Conservation (phyloP, 768 basidiomycete genomes). For the Amanita thiersii region DNA sequence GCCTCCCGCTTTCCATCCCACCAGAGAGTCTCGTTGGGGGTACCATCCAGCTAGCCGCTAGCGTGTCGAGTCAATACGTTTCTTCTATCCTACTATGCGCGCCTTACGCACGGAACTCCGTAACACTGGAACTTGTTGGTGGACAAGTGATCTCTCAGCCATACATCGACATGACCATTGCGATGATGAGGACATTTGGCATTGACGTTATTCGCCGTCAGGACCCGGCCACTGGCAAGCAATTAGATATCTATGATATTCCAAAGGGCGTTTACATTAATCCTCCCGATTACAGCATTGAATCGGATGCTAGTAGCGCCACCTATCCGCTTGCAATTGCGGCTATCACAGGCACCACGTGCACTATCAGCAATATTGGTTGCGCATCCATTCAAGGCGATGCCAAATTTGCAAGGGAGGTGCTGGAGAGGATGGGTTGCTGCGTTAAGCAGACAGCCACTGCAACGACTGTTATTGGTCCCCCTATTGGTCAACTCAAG, state of each 20-base stretch:
- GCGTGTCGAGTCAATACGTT: constrained; percentile 96
- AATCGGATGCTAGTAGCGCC: constrained; percentile 91
- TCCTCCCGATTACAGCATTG: constrained; percentile 80
- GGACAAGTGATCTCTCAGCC: constrained; percentile 97
- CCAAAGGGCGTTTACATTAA: constrained; percentile 74
- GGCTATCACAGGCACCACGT: constrained; percentile 93
- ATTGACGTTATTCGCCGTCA: constrained; percentile 60
- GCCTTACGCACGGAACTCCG: constrained; percentile 79
- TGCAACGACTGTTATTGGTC: constrained; percentile 89
- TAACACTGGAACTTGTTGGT: constrained; percentile 85
- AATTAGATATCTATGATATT: constrained; percentile 79
- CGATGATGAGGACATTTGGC: constrained; percentile 95
- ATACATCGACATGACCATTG: constrained; percentile 99
- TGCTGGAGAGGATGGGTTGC: constrained; percentile 94
- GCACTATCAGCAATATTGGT: constrained; percentile 91
- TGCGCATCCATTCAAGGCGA: constrained; percentile 92
- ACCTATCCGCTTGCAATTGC: constrained; percentile 97
- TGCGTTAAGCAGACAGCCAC: constrained; percentile 78
- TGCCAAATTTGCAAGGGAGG: constrained; percentile 88
- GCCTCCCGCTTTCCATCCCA: constrained; percentile 81
- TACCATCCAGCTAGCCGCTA: constrained; percentile 81
- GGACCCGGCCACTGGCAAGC: constrained; percentile 51
- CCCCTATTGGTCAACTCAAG: constrained; percentile 71
- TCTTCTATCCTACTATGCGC: constrained; percentile 95
- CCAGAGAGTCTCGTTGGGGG: constrained; percentile 80